Evolutionary conservation across 192 early-diverging fungal genomes (phyloP), one percentile per base, ranked within the genome.

Genomic region (Anaeromyces robustus): DNA sequence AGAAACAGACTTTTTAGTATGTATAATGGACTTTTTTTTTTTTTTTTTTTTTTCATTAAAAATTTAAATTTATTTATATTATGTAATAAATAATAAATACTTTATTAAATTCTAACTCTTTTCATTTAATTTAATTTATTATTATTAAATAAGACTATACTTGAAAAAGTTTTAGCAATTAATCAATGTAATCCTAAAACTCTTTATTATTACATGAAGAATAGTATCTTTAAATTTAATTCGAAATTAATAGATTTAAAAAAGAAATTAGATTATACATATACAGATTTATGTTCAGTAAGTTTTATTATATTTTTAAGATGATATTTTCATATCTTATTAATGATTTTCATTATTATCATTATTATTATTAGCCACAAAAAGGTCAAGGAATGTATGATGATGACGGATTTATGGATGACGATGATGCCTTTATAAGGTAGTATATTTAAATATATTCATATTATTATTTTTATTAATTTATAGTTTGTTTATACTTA

Each of bases 181-280:
- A 68, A 68, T 68, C 52, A 68, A n/a, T 68, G 52, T 68, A 68
- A 68, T 68, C 52, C 52, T 3, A 68, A 68, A n/a, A 68, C 6
- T 68, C 84, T 99, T 28, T 93, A 95, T 77, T 86, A 88, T 34
- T 97, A 96, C 79, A 87, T 96, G 29, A 90, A 90, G 11, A 90
- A 93, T 80, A 96, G 97, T 81, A 85, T 97, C 28, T 89, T 90
- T 39, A 88, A 91, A 29, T 92, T 93, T 83, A 92, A 92, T 3
- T 81, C 82, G 77, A 92, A 92, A 83, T 83, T 98, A 59, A 83
- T 83, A 16, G 96, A 97, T 59, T 85, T 97, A 77, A 88, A 95
- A 39, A 84, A 88, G 77, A 94, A 92, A 77, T 83, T 99, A 29
- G 88, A 91, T n/a, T 81, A 84, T 22, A 89, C 94, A 4, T 96